Evolutionary conservation across 441 rosid genomes (phyloP).

Genomic region (Erysimum cheiri): DNA sequence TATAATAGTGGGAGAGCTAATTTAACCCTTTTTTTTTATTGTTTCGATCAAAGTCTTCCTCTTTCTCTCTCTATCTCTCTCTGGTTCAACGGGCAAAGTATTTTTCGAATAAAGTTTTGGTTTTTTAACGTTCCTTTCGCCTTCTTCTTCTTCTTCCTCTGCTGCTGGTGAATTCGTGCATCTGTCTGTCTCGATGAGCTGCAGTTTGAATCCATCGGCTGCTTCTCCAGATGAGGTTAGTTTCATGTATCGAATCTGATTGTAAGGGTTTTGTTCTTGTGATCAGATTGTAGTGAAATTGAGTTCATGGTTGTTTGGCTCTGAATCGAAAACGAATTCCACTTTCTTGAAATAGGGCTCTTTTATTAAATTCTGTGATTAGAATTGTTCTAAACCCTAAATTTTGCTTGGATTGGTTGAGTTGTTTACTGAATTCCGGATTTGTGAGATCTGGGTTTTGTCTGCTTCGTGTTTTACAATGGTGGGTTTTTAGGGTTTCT

Average conservation of each 20-base stretch:
- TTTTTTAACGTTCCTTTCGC: slow-evolving; percentile 45
- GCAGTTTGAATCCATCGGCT: slow-evolving; percentile 67
- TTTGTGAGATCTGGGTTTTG: slow-evolving; percentile 63
- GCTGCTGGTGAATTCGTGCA: slow-evolving; percentile 21
- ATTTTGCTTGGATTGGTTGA: slow-evolving; percentile 15
- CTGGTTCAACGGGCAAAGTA: slow-evolving; percentile 87
- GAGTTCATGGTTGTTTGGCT: slow-evolving; percentile 24
- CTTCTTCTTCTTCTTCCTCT: slow-evolving; percentile 26
- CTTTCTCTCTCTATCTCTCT: slow-evolving; percentile 48
- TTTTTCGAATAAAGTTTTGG: slow-evolving; percentile 56
- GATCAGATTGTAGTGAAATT: slow-evolving; percentile 41
- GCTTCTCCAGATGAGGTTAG: slow-evolving; percentile 55
- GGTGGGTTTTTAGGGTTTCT: slow-evolving; percentile 32
- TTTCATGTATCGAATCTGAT: slow-evolving; percentile 25
- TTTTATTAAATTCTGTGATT: slow-evolving; percentile 9
- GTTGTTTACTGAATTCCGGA: slow-evolving; percentile 43
- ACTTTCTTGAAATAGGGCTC: not conserved
- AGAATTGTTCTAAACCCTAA: slow-evolving; percentile 58
- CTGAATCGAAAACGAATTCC: slow-evolving; percentile 17
- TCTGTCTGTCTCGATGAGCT: slow-evolving; percentile 51
- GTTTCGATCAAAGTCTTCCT: slow-evolving; percentile 36
- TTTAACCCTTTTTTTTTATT: slow-evolving; percentile 27
- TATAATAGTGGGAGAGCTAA: slow-evolving; percentile 42
- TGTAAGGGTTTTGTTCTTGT: slow-evolving; percentile 42
- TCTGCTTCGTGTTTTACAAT: slow-evolving; percentile 34